Evolutionary conservation across 1,139 yeast genomes (phyloP).

Genomic region (Pichia sp.): DNA sequence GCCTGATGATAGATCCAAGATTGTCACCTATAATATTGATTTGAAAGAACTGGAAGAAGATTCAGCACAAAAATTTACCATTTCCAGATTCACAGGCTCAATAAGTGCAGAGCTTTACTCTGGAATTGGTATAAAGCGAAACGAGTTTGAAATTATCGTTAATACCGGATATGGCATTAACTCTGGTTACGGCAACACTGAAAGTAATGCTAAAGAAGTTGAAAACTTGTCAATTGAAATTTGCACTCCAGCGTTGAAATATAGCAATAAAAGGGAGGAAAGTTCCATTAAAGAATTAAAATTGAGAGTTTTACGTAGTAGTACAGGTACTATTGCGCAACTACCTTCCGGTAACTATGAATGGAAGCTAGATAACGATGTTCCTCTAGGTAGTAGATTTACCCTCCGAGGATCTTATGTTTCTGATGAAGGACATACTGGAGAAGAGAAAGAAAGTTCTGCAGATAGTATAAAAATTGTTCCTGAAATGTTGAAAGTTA

Average conservation of each 20-base stretch:
- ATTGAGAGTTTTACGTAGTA: constrained; percentile 46
- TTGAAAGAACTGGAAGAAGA: constrained; percentile 21
- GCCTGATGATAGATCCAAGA: constrained; percentile 71
- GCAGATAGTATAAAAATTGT: not conserved
- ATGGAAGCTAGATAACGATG: constrained; percentile 62
- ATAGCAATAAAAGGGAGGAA: constrained; percentile 10
- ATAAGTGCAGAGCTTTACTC: constrained; percentile 54
- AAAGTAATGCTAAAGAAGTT: constrained; percentile 45
- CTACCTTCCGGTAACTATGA: constrained; percentile 50
- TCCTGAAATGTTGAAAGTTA: constrained; percentile 48
- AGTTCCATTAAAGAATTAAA: constrained; percentile 6
- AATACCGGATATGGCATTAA: constrained; percentile 31
- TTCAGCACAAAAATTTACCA: constrained; percentile 19
- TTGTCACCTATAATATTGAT: constrained; percentile 62
- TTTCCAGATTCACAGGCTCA: constrained; percentile 38
- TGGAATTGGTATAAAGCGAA: constrained; percentile 50
- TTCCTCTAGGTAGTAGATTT: constrained; percentile 63
- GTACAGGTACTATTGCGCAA: constrained; percentile 65
- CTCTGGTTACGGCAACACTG: constrained; percentile 29
- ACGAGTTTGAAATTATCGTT: constrained; percentile 72
- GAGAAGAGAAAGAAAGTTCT: not conserved
- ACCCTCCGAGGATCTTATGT: constrained; percentile 50
- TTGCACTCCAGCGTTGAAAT: constrained; percentile 29
- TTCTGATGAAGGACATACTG: not conserved
- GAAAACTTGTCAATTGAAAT: constrained; percentile 49